Base-by-base conservation (phyloP, 331 rosid genomes). In the Cucumis variabilis region DNA sequence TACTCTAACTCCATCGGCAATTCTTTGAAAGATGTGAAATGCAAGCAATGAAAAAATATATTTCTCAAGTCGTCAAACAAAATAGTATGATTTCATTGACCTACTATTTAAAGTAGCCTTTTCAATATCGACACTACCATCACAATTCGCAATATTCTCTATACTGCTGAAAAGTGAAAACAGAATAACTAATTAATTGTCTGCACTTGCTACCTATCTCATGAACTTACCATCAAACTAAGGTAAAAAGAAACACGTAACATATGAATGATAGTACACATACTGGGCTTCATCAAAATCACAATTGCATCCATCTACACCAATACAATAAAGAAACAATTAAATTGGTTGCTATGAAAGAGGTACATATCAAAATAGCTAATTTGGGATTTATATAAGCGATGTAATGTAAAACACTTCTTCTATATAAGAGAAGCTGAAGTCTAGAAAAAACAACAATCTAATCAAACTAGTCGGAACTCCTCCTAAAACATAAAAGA, bases 201-300 rank as follows among this genome's bases (percentile, higher is more conserved):
- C 55, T 19, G 53, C 53, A 82, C 60, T 60, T 60, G 70, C 53
- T 21, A 60, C 44, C 71, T 6, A 30, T 82, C 85, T 62, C 55
- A 69, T 82, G 30, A 23, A 28, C 33, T 21, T 37, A 58, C 55
- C 85, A 82, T 82, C 85, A 27, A 82, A 82, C 72, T 9, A 13
- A 62, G 28, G 27, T 58, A 60, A 13, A 82, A 60, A 55, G 27
- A 81, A 82, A 60, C 28, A 37, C 30, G 91, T 68, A 86, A 70
- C 66, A 46, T 51, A 41, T 72, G 5, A 71, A 23, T 87, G 46
- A 68, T 20, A 50, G 55, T 2, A 50, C 55, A 88, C 96, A 91
- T 92, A 96, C 99, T 96, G 99, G 89, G 98, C 99, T 92, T 96
- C 99, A 17, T 96, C 99, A 75, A 96, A 91, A 96, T 93, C 89